Conservation (phyloP, 805 yeast species). For the Cyberlindnera mycetangii region DNA sequence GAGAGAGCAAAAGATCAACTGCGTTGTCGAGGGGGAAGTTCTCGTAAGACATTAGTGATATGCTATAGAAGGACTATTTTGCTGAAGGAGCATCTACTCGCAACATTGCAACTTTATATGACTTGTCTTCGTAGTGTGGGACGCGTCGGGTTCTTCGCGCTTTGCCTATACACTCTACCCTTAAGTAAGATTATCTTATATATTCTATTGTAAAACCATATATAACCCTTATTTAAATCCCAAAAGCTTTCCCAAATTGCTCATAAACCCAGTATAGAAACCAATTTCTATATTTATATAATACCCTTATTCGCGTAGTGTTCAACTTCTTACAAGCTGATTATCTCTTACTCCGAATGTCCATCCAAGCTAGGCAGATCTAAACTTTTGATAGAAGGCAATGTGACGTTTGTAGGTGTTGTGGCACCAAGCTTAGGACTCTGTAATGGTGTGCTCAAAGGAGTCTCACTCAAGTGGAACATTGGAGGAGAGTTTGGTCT, state of each 20-base stretch:
- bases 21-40: conserved; percentile 2
- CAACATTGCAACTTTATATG: too few species aligned
- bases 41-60: conserved; percentile 4
- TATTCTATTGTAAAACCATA: neutral
- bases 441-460: conserved; percentile 47
- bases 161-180: too few species aligned
- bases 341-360: neutral
- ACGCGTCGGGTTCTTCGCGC: neutral
- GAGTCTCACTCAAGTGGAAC: conserved; percentile 42
- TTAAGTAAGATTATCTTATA: too few species aligned
- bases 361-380: conserved; percentile 25
- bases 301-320: too few species aligned
- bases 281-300: neutral
- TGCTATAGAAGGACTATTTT: neutral
- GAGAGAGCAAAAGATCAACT: neutral
- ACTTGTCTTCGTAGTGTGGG: too few species aligned
- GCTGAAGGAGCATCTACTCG: too few species aligned
- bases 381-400: conserved; percentile 28
- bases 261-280: neutral
- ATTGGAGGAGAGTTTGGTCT: conserved; percentile 46
- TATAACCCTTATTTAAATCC: neutral
- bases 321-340: too few species aligned
- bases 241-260: neutral
- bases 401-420: conserved; percentile 13
- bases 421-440: conserved; percentile 39